Percentiles rank a stretch among this genome's conserved stretches.
Evolutionary conservation across 495 filamentous ascomycete species (phyloP).

Genomic region (Neurospora sp.): DNA sequence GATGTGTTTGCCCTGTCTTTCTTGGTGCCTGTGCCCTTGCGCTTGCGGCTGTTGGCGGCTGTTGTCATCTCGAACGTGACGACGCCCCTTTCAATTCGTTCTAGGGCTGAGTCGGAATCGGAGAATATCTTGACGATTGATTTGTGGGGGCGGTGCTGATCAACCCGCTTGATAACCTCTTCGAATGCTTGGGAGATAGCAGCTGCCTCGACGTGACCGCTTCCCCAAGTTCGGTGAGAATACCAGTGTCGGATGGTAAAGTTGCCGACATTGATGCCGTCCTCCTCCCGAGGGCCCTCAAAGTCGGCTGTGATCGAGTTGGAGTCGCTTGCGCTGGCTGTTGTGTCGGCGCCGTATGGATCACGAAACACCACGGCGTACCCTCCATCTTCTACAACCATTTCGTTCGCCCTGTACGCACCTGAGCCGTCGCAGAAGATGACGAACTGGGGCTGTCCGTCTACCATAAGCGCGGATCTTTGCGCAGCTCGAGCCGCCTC

Average conservation of each 20-base stretch:
- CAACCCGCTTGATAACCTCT: neutral
- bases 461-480: neutral
- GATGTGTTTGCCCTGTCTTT: no score
- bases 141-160: neutral
- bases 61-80: neutral
- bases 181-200: neutral
- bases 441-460: neutral
- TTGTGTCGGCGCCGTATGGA: neutral
- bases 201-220: neutral
- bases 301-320: fast-evolving
- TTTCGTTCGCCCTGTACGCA: neutral
- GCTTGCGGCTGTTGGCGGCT: fast-evolving
- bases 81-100: neutral
- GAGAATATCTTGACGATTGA: neutral
- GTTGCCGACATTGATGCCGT: neutral
- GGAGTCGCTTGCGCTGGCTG: neutral
- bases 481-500: neutral
- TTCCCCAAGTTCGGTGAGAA: neutral
- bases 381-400: neutral
- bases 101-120: neutral
- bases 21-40: neutral
- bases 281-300: fast-evolving
- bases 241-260: neutral
- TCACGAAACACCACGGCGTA: neutral
- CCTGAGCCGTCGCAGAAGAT: neutral